A percentile compares a stretch with the other conserved stretches of the same genome.
These are phyloP conservation scores for Pseudopyricularia cyperi DNA, from an alignment of 2,329 filamentous ascomycete genomes.

Conservation along the genomic window DNA sequence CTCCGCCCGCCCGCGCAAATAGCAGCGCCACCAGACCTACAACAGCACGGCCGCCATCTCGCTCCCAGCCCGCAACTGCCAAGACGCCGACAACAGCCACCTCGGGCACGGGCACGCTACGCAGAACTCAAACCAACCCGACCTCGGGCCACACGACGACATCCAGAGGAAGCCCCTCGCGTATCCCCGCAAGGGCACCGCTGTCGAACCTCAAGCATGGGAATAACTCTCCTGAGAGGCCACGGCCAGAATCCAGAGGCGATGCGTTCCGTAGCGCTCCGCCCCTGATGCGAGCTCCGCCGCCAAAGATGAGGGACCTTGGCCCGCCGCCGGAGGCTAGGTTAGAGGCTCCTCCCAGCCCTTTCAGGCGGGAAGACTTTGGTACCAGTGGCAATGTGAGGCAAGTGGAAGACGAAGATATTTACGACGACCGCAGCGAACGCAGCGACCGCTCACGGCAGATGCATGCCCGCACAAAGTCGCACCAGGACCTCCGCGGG, in stretches of 20 bases:
- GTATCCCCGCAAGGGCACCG: slow-evolving; percentile 57
- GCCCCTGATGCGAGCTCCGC: slow-evolving; percentile 51
- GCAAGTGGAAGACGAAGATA: slow-evolving; percentile 63
- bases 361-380: slow-evolving; percentile 34
- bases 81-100: slow-evolving; percentile 42
- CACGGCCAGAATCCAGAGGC: slow-evolving; percentile 31
- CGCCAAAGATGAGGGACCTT: slow-evolving; percentile 87
- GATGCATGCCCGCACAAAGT: neutral
- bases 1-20: slow-evolving; percentile 6
- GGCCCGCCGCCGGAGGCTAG: slow-evolving; percentile 27
- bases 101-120: slow-evolving; percentile 7
- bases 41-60: neutral
- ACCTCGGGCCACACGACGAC: slow-evolving; percentile 11
- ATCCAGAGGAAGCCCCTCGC: slow-evolving; percentile 43
- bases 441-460: neutral
- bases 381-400: slow-evolving; percentile 41
- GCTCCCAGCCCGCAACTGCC: slow-evolving; percentile 16
- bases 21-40: slow-evolving; percentile 5
- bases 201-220: slow-evolving; percentile 57
- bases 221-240: slow-evolving; percentile 71
- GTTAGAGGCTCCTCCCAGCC: slow-evolving; percentile 34
- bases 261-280: slow-evolving; percentile 39
- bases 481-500: slow-evolving; percentile 8
- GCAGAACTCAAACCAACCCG: slow-evolving; percentile 14
- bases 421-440: slow-evolving; percentile 55